Evolutionary conservation across 2,329 filamentous ascomycete genomes (phyloP), one percentile per base, ranked within the genome.

Genomic region (Byssochlamys sp.): DNA sequence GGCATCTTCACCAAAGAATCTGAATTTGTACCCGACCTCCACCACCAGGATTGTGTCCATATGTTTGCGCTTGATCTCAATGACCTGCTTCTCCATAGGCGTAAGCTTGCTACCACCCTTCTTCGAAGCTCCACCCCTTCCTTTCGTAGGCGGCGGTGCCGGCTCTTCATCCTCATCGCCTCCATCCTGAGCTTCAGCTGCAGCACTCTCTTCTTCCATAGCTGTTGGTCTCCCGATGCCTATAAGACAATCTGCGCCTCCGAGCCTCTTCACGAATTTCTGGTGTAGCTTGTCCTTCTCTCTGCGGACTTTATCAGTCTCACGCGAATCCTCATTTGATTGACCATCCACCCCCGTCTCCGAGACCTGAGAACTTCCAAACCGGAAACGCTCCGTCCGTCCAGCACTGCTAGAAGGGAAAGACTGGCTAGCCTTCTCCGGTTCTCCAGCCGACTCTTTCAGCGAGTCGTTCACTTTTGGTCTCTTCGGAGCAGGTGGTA

Each of bases 11-110:
- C 94, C 94, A 69, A 96, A 96, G 77, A 99, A 96, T 33, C 89
- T 86, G 75, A 95, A 99, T 71, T 99, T 99, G 77, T 99, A 99
- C 54, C 94, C 94, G 7, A 97, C 94, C 71, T 99, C 92, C 55
- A 97, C 86, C 11, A 97, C 88, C 31, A 99, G 80, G 24, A 99
- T 67, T 0, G 92, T 94, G 69, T 97, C 94, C 77, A 90, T 81
- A 69, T 97, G 86, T 65, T 92, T 89, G 59, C 85, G 82, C 76
- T 99, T 99, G 72, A 99, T 95, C 19, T 95, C 91, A 4, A 99
- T 80, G 58, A 96, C 88, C 67, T 97, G 94, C 48, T 88, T 83
- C 71, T 97, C 91, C 85, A 99, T 88, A 0, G 94, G 94, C 0
- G 94, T 99, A 59, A 99, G 81, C 70, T 96, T 96, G 56, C 84